Conservation (phyloP, 352 stramenopile species). For the Phytophthora aleatoria region DNA sequence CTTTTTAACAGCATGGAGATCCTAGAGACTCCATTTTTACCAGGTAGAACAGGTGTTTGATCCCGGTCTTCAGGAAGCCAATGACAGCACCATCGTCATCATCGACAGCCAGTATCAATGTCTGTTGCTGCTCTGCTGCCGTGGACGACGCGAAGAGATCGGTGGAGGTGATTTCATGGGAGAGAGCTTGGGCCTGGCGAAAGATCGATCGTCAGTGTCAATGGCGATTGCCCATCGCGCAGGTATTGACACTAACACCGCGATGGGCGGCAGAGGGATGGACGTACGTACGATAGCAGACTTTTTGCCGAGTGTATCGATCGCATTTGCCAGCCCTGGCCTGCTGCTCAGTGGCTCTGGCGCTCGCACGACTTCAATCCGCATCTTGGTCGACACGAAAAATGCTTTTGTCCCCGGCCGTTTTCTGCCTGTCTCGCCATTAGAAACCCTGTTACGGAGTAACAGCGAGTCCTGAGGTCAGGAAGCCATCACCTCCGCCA, state of each 20-base stretch:
- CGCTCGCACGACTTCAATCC: constrained; percentile 34
- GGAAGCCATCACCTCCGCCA: background rate
- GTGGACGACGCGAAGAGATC: constrained; percentile 42
- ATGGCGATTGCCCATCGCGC: background rate
- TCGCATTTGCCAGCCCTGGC: constrained; percentile 20
- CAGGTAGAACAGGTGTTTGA: constrained; percentile 82
- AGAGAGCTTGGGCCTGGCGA: constrained; percentile 61
- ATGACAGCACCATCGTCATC: constrained; percentile 29
- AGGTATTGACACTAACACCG: no score
- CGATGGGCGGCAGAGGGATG: constrained; percentile 6
- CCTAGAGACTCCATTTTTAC: constrained; percentile 35
- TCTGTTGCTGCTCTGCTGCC: constrained; percentile 44
- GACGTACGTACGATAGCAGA: constrained; percentile 51
- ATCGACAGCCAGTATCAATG: constrained; percentile 42
- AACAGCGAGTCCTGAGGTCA: constrained; percentile 13
- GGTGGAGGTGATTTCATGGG: constrained; percentile 61
- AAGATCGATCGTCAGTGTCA: constrained; percentile 7
- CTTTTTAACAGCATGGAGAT: background rate
- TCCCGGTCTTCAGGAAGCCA: constrained; percentile 68
- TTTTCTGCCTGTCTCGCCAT: constrained; percentile 18
- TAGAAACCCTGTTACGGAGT: constrained; percentile 8
- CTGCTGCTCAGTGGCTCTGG: constrained; percentile 21
- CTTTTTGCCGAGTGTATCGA: constrained; percentile 50
- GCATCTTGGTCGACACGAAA: constrained; percentile 29
- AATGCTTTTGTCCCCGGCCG: constrained; percentile 3